A percentile compares a stretch with the other conserved stretches of the same genome.
Conservation (phyloP, 495 filamentous ascomycete species). For the Daldinia childiae region DNA sequence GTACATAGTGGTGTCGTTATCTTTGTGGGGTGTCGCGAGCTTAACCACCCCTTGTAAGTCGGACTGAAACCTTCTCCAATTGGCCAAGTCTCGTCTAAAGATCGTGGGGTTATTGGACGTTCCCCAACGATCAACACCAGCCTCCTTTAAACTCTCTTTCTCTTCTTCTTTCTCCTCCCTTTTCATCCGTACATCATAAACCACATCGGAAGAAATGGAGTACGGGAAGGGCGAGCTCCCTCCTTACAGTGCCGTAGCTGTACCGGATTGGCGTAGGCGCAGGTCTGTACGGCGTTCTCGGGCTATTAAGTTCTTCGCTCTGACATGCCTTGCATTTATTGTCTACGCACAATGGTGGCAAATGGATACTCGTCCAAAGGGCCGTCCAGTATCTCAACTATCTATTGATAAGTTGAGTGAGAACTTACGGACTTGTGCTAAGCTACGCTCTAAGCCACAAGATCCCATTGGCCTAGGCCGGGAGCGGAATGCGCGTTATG, state of each 20-base stretch:
- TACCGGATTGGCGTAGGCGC: constrained; percentile 38
- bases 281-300: constrained; percentile 47
- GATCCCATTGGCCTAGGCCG: constrained; percentile 58
- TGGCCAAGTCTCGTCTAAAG: constrained; percentile 12
- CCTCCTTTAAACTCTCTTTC: constrained; percentile 23
- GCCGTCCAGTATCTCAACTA: constrained; percentile 39
- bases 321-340: constrained; percentile 56
- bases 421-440: constrained; percentile 51
- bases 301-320: constrained; percentile 45
- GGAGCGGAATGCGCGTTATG: constrained; percentile 58
- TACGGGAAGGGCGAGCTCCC: constrained; percentile 43
- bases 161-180: neutral
- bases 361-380: constrained; percentile 41
- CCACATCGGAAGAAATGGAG: constrained; percentile 24
- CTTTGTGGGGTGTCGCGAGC: constrained; percentile 33
- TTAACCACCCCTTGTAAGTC: constrained; percentile 3
- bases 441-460: constrained; percentile 52
- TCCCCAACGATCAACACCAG: constrained; percentile 23
- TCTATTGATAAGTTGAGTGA: constrained; percentile 53
- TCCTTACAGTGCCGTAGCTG: constrained; percentile 44
- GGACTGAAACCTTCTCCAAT: constrained; percentile 22
- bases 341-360: constrained; percentile 61
- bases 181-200: neutral
- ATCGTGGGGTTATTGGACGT: constrained; percentile 18
- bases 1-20: constrained; percentile 34